Evolutionary conservation across 208 protist genomes (phyloP), one percentile per base, ranked within the genome.

Genomic region (Trypanosomatidae sp.): DNA sequence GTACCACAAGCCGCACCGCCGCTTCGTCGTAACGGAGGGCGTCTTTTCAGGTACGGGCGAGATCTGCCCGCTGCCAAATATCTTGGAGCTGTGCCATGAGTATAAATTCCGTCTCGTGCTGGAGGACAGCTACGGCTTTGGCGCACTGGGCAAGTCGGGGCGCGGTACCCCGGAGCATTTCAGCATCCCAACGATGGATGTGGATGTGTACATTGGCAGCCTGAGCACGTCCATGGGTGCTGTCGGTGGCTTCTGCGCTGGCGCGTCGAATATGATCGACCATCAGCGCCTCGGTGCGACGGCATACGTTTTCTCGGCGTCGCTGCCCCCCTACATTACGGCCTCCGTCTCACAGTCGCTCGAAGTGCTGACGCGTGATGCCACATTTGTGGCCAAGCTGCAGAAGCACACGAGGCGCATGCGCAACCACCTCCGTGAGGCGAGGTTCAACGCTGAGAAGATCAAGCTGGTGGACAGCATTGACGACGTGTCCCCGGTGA

Each of bases 231-330:
- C 96, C 1, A 79, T 99, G 12, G 95, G 89, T 22, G 86, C 84
- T 28, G 88, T 98, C 33, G 99, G 98, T 50, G 99, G 98, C 28
- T 99, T 99, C 81, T 98, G 95, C 81, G 86, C 91, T 50, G 98
- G 98, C 43, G 76, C 67, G 15, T 74, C 81, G 10, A 71, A 78
- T 39, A 90, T 99, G 53, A 85, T 99, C 22, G 95, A 99, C 47
- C 97, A 98, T 76, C 98, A 99, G 91, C 89, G 97, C 39, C 83
- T 99, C 36, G 76, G 83, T 67, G 91, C 90, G 22, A 76, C 88
- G 0, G 98, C 97, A 43, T 99, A 99, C 86, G 91, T 98, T 53
- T 99, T 99, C 84, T 99, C 97, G 19, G 98, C 98, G 9, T 99
- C 98, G 8, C 78, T 99, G 12, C 98, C 99, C 15, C 94, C 98